Conservation (phyloP, 257 asterid genomes). For the Solanum bulbocastanum region DNA sequence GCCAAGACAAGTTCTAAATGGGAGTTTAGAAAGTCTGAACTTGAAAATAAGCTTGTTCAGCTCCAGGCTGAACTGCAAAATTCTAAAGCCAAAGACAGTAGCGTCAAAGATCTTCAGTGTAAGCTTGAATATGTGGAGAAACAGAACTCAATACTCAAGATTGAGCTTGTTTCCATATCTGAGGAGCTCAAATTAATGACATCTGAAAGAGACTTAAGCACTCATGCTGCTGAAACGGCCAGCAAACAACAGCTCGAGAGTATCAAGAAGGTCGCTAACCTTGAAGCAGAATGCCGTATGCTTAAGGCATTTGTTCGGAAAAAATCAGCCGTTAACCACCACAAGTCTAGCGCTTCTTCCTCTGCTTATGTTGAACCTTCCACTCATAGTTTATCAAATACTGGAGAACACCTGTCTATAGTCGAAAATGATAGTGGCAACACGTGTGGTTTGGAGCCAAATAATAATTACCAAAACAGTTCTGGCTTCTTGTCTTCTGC, state of each 20-base stretch:
- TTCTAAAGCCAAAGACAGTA: conserved; percentile 30
- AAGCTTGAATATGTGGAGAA: background rate
- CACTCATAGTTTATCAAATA: conserved; percentile 52
- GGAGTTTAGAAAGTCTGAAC: conserved; percentile 45
- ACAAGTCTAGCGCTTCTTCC: conserved; percentile 30
- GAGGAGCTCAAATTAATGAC: conserved; percentile 48
- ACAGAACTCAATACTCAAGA: conserved; percentile 45
- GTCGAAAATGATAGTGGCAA: conserved; percentile 21
- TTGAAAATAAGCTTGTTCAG: conserved; percentile 38
- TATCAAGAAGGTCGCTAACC: conserved; percentile 46
- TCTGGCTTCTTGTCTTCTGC: conserved; percentile 1
- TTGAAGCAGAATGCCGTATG: conserved; percentile 76
- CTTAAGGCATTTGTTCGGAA: conserved; percentile 43
- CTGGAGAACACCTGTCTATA: conserved; percentile 33
- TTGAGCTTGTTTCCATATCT: conserved; percentile 34
- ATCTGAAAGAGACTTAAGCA: conserved; percentile 52
- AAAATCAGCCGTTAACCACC: conserved; percentile 21
- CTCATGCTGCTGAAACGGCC: conserved; percentile 66
- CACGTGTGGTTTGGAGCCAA: conserved; percentile 21
- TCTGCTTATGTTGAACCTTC: conserved; percentile 37
- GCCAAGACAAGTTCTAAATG: conserved; percentile 32
- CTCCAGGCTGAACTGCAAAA: conserved; percentile 43
- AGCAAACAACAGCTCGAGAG: conserved; percentile 72
- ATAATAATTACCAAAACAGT: conserved; percentile 3
- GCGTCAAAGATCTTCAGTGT: conserved; percentile 26